Evolutionary conservation across 768 basidiomycete genomes (phyloP).

Genomic region (Cubamyces lactineus): DNA sequence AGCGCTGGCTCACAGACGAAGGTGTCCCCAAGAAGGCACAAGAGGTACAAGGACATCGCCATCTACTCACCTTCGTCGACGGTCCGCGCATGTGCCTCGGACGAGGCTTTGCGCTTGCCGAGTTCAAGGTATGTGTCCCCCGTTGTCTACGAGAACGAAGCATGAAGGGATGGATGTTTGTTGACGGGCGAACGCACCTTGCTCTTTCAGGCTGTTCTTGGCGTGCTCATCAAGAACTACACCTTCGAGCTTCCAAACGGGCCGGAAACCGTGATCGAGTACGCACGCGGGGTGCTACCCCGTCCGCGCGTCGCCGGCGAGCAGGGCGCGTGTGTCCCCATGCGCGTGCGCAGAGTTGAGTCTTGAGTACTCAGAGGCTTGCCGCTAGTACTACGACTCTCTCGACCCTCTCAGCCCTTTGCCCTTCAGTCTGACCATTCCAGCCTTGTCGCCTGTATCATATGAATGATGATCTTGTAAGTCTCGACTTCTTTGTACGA

Average conservation of each 20-base stretch:
- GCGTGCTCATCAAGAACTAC: conserved; percentile 46
- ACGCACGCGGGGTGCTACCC: conserved; percentile 25
- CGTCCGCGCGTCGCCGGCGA: conserved; percentile 30
- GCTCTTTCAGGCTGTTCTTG: conserved; percentile 42
- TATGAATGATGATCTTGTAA: too few species aligned
- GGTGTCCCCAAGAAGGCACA: conserved; percentile 37
- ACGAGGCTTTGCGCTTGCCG: conserved; percentile 44
- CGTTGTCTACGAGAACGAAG: too few species aligned
- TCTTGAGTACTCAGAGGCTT: neutral
- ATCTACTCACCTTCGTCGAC: conserved; percentile 49
- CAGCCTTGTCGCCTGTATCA: too few species aligned
- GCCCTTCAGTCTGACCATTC: too few species aligned
- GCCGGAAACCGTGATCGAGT: conserved; percentile 37
- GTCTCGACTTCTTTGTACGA: too few species aligned
- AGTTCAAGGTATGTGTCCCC: conserved; percentile 42
- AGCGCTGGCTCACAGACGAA: conserved; percentile 43
- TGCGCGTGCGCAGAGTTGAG: conserved; percentile 32
- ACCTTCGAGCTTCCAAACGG: conserved; percentile 42
- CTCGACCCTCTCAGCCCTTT: too few species aligned
- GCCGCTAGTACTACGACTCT: too few species aligned
- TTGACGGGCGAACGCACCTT: neutral
- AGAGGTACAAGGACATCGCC: conserved; percentile 42
- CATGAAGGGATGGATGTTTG: neutral
- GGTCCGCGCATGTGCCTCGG: conserved; percentile 51
- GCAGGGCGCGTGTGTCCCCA: conserved; percentile 30